Evolutionary conservation across 768 basidiomycete genomes (phyloP), one percentile per base, ranked within the genome.

Genomic region (Pleurotus tuoliensis): DNA sequence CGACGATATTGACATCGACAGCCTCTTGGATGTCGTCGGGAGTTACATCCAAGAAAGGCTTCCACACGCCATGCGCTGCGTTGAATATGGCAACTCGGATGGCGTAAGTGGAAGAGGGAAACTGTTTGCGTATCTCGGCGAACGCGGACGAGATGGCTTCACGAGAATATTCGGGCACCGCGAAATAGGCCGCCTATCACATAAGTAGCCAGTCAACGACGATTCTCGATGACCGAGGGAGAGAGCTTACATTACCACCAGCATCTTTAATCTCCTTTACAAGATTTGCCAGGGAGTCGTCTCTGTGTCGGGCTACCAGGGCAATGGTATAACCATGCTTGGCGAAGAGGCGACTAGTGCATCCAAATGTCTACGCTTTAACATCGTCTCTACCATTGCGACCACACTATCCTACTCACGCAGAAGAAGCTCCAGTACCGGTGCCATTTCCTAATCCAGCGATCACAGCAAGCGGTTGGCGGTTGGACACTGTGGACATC

Each of bases 1-100:
- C 81, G 38, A 80, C 73, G 47, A 86, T 71, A 53, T 82, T 86
- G 18, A 72, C 70, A 52, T 86, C 75, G 11, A 82, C 64, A 18
- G 74, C 72, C 20, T 74, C 65, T 53, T 79, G 76, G 18, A 87
- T 64, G 34, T 88, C 86, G 48, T 81, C 73, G 1, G 82, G 78
- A 0, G 81, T 84, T 18, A 87, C 64, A 9, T 86, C 76, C 25
- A 90, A 70, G 76, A 90, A 90, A 2, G 79, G 77, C 68, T 87
- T 88, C 78, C 81, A 88, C 11, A 82, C 67, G 2, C 76, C 77
- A 39, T 77, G 65, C 0, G 74, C 85, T 1, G 74, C 79, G 62
- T 90, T 90, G 71, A 81, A 90, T 7, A 90, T 62, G 1, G 86
- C 86, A 2, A 76, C 84, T 12, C 81, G 81, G 39, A 89, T 76